Base-by-base conservation (phyloP, 2,329 filamentous ascomycete species). In the Trichoderma gracile region DNA sequence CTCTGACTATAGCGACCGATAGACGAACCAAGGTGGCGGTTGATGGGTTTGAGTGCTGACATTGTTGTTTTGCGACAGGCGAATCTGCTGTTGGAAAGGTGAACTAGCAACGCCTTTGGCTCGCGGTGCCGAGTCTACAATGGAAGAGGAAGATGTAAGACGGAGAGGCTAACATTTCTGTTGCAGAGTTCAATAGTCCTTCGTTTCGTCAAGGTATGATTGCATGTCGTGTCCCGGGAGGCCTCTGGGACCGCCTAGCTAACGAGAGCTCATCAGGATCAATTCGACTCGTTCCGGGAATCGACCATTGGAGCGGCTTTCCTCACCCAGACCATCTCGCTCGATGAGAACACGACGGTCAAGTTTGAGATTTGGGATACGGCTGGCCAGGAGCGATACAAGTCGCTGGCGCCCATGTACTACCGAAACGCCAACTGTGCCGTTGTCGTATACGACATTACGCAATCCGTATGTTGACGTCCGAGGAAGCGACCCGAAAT, bases 341-440 rank as follows among this genome's bases (percentile, higher is more conserved):
- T 99, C 79, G 94, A 98, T 78, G 95, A 98, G 76, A 95, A 88
- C 79, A 98, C 95, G 66, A 99, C 95, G 64, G 94, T 99, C 80
- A 99, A 99, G 84, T 99, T 99, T 75, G 95, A 99, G 81, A 99
- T 99, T 76, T 99, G 95, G 93, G 93, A 97, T 80, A 99, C 95
- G 10, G 95, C 95, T 68, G 95, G 95, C 68, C 95, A 99, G 81
- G 95, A 99, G 81, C 88, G 96, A 75, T 99, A 98, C 86, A 98
- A 98, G 84, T 98, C 95, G 14, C 84, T 99, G 70, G 95, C 95
- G 40, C 95, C 95, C 73, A 99, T 99, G 95, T 99, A 99, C 84
- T 99, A 99, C 82, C 85, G 96, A 73, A 99, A 99, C 78, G 96
- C 96, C 72, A 98, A 99, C 86, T 98, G 95, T 81, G 95, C 96